These are phyloP conservation scores for Chamaecrista fasciculata DNA, from an alignment of 306 rosid species.

Conservation along the genomic window DNA sequence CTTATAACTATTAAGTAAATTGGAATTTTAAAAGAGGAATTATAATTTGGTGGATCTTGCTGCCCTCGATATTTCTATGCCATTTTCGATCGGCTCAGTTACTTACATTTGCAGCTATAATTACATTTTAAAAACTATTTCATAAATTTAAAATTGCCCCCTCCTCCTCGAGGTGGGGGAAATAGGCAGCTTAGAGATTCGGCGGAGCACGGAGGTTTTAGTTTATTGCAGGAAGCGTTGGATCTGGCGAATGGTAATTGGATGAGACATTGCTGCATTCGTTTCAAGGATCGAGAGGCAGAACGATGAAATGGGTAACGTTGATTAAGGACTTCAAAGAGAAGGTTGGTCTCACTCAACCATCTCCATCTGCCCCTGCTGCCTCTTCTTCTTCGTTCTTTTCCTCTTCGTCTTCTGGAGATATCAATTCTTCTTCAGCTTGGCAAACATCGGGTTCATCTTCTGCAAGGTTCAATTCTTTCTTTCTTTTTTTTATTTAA, in stretches of 20 bases:
- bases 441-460: slow-evolving; percentile 48
- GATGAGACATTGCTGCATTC: slow-evolving; percentile 58
- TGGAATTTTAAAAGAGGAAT: slow-evolving; percentile 11
- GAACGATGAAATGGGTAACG: slow-evolving; percentile 97
- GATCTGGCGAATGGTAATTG: slow-evolving; percentile 69
- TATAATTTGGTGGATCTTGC: slow-evolving; percentile 55
- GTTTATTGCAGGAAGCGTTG: slow-evolving; percentile 38
- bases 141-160: slow-evolving; percentile 15
- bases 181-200: slow-evolving; percentile 20
- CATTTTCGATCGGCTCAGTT: slow-evolving; percentile 43
- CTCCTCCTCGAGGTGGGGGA: slow-evolving; percentile 32
- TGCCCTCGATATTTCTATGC: slow-evolving; percentile 22
- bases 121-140: not conserved
- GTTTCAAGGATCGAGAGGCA: slow-evolving; percentile 60
- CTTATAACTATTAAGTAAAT: slow-evolving; percentile 22
- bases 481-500: not conserved
- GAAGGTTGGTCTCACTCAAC: slow-evolving; percentile 91
- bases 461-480: slow-evolving; percentile 57
- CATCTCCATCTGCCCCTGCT: slow-evolving; percentile 50
- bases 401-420: slow-evolving; percentile 47
- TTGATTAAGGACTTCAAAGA: slow-evolving; percentile 98
- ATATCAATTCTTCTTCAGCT: slow-evolving; percentile 59
- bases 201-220: slow-evolving; percentile 43
- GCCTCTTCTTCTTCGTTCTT: slow-evolving; percentile 38
- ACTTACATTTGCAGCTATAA: slow-evolving; percentile 44